These are phyloP conservation scores for Botryotinia calthae DNA, from an alignment of 2,329 filamentous ascomycete genomes.

Conservation along the genomic window DNA sequence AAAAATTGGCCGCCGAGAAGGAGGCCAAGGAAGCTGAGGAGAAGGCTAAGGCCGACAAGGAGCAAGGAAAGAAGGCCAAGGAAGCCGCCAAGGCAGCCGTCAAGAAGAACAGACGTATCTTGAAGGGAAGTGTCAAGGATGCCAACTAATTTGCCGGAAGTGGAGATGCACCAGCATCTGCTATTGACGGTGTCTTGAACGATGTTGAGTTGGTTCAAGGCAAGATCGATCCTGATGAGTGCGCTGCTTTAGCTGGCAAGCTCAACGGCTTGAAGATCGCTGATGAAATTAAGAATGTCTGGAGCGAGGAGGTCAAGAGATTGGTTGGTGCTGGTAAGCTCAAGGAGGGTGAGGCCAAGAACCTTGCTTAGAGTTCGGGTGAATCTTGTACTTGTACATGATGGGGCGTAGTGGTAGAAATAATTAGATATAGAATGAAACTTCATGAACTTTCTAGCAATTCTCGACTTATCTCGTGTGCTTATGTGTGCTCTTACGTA, in stretches of 20 bases:
- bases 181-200: conserved; percentile 78
- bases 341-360: conserved; percentile 78
- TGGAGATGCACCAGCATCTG: conserved; percentile 67
- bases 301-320: conserved; percentile 72
- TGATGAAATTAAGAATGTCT: conserved; percentile 81
- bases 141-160: conserved; percentile 86
- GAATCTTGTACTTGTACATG: conserved; percentile 8
- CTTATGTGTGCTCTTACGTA: not conserved
- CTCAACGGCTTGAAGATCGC: conserved; percentile 76
- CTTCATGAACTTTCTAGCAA: not conserved
- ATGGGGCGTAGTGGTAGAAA: not conserved
- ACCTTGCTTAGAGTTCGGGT: conserved; percentile 42
- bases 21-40: conserved; percentile 81
- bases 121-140: conserved; percentile 92
- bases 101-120: conserved; percentile 99
- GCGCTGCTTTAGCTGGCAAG: conserved; percentile 78
- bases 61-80: conserved; percentile 90
- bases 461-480: not conserved
- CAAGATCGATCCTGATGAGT: conserved; percentile 88
- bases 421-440: conserved; percentile 18
- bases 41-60: conserved; percentile 78
- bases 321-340: conserved; percentile 80
- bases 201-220: conserved; percentile 84
- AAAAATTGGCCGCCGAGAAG: conserved; percentile 80
- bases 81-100: conserved; percentile 97